Percentiles rank a stretch among this genome's conserved stretches.
Evolutionary conservation across 768 basidiomycete species (phyloP).

Genomic region (Thelephora ganbajun): DNA sequence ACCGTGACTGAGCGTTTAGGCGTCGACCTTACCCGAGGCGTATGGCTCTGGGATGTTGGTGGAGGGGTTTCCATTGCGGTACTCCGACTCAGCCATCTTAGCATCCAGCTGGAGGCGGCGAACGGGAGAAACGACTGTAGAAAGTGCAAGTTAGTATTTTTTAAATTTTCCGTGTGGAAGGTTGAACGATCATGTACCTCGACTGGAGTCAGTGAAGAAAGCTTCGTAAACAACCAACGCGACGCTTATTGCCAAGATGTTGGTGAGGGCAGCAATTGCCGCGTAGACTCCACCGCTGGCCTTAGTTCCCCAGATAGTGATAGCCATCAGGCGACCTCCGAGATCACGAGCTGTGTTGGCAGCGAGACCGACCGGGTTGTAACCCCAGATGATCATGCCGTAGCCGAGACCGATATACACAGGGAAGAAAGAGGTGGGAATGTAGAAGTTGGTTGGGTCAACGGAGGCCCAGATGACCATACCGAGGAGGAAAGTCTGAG

Average conservation of each 20-base stretch:
- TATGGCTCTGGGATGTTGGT: too few relatives aligned
- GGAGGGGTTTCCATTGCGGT: too few relatives aligned
- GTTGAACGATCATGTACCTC: slow-evolving; percentile 27
- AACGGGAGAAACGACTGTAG: too few relatives aligned
- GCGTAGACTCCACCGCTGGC: slow-evolving; percentile 43
- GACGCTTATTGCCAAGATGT: slow-evolving; percentile 48
- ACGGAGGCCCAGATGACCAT: slow-evolving; percentile 36
- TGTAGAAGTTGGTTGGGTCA: slow-evolving; percentile 45
- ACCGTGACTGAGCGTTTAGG: too few relatives aligned
- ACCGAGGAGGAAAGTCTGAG: slow-evolving; percentile 32
- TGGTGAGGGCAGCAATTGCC: slow-evolving; percentile 49
- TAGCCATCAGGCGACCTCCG: slow-evolving; percentile 44
- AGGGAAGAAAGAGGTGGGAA: slow-evolving; percentile 38
- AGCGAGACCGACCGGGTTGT: slow-evolving; percentile 36
- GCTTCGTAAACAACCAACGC: slow-evolving; percentile 40
- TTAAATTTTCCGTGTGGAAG: too few relatives aligned
- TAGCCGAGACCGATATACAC: slow-evolving; percentile 44
- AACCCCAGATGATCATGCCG: slow-evolving; percentile 48
- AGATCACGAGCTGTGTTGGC: slow-evolving; percentile 59
- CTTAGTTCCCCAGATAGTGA: slow-evolving; percentile 44
- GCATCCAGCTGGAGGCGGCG: too few relatives aligned
- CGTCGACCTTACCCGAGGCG: too few relatives aligned
- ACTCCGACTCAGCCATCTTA: too few relatives aligned
- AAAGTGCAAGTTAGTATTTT: too few relatives aligned
- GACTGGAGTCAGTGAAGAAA: slow-evolving; percentile 42